These are phyloP conservation scores for Ophiostoma angusticollis DNA, from an alignment of 2,329 filamentous ascomycete genomes.

Conservation along the genomic window DNA sequence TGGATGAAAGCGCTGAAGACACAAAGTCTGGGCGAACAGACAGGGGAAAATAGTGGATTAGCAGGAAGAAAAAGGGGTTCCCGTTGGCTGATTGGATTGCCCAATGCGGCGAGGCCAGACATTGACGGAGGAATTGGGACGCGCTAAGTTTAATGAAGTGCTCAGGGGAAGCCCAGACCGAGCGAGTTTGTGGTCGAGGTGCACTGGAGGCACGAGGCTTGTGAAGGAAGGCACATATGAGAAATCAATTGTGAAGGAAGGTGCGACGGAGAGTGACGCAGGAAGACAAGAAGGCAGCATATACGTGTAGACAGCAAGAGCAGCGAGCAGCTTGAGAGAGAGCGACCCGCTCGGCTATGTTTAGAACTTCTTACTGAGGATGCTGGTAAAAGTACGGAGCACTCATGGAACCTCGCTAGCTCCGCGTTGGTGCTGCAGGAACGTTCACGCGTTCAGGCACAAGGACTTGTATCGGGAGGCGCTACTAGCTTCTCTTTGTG, in stretches of 20 bases:
- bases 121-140: constrained; percentile 24
- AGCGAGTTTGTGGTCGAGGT: neutral
- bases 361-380: neutral
- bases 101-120: constrained; percentile 22
- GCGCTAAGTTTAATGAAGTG: constrained; percentile 31
- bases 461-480: too few relatives aligned
- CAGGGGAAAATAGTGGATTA: constrained; percentile 11
- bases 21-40: constrained; percentile 1
- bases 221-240: neutral
- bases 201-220: neutral
- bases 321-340: neutral
- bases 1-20: neutral
- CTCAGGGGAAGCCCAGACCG: constrained; percentile 15
- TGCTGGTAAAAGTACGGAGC: neutral
- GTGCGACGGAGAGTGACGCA: neutral
- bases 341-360: neutral
- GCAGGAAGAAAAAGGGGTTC: constrained; percentile 15
- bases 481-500: too few relatives aligned
- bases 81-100: constrained; percentile 22
- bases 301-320: neutral
- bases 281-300: neutral
- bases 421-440: too few relatives aligned
- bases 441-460: too few relatives aligned
- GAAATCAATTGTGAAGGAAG: too few relatives aligned
- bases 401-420: too few relatives aligned